These are phyloP conservation scores for Cnidoscolus chayamansa DNA, from an alignment of 441 rosid genomes.

Conservation along the genomic window DNA sequence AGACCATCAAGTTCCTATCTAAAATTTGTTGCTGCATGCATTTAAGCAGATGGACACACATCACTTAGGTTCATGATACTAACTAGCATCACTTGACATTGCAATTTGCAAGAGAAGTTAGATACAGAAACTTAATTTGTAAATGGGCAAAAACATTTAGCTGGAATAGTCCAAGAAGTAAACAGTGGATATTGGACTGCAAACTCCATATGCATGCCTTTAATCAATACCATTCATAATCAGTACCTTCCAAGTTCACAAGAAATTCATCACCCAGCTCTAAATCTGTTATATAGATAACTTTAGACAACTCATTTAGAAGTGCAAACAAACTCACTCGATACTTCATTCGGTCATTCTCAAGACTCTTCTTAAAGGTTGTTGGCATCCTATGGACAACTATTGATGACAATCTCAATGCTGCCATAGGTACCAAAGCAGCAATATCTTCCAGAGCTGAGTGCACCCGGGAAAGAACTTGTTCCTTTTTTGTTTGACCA, in stretches of 20 bases:
- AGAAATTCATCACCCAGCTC: background rate
- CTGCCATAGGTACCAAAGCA: constrained; percentile 69
- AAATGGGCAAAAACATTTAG: background rate
- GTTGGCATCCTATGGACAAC: constrained; percentile 58
- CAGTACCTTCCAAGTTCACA: background rate
- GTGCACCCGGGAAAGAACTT: constrained; percentile 71
- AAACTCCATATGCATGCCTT: background rate
- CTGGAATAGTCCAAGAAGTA: background rate
- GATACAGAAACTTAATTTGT: background rate
- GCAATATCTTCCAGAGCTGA: constrained; percentile 48
- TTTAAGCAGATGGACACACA: too few relatives aligned
- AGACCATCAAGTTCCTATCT: background rate
- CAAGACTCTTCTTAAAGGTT: constrained; percentile 37
- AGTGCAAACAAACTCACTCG: constrained; percentile 39
- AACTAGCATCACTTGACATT: background rate
- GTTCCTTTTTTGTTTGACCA: constrained; percentile 45
- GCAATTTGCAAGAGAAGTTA: background rate
- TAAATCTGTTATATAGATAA: background rate
- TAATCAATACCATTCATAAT: background rate
- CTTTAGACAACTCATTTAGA: background rate
- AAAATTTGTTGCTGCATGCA: background rate
- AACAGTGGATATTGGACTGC: too few relatives aligned
- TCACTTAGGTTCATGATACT: background rate
- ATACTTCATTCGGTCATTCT: constrained; percentile 15
- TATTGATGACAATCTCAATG: constrained; percentile 49